Evolutionary conservation across 306 rosid genomes (phyloP).

Genomic region (Delonix regia): DNA sequence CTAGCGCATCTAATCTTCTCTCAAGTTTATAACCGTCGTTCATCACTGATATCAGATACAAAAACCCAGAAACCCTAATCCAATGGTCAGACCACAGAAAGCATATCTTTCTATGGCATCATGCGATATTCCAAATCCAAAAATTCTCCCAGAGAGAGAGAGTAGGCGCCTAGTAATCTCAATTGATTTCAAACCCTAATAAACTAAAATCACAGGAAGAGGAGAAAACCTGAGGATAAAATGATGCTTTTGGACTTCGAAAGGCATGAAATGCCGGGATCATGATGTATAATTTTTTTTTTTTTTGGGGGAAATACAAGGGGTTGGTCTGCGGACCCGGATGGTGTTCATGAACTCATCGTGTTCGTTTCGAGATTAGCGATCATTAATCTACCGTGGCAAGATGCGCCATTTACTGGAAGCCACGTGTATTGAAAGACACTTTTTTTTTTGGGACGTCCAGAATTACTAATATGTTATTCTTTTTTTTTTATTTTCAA

Average conservation of each 20-base stretch:
- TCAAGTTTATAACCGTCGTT: constrained; percentile 51
- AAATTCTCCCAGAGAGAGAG: constrained; percentile 6
- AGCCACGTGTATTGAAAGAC: not conserved
- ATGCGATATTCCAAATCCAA: not conserved
- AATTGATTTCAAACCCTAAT: constrained; percentile 23
- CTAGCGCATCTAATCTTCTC: constrained; percentile 37
- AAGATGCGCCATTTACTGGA: not conserved
- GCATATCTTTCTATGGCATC: constrained; percentile 29
- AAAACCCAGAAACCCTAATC: constrained; percentile 44
- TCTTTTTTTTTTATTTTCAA: too few relatives aligned
- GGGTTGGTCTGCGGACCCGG: not conserved
- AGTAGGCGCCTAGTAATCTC: constrained; percentile 10
- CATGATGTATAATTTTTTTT: not conserved
- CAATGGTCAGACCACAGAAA: constrained; percentile 13
- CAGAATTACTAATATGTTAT: too few relatives aligned
- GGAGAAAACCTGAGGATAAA: not conserved
- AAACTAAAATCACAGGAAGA: constrained; percentile 25
- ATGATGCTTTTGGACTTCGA: constrained; percentile 35
- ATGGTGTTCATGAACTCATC: not conserved
- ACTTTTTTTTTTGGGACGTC: not conserved
- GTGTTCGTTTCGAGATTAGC: not conserved
- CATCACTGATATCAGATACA: constrained; percentile 51
- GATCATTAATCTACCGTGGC: not conserved
- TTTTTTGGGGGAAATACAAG: not conserved
- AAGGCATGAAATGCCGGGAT: constrained; percentile 28